Percentiles rank a stretch among this genome's conserved stretches.
Conservation (phyloP, 176 grass and related monocot genomes). For the Leersia perrieri region DNA sequence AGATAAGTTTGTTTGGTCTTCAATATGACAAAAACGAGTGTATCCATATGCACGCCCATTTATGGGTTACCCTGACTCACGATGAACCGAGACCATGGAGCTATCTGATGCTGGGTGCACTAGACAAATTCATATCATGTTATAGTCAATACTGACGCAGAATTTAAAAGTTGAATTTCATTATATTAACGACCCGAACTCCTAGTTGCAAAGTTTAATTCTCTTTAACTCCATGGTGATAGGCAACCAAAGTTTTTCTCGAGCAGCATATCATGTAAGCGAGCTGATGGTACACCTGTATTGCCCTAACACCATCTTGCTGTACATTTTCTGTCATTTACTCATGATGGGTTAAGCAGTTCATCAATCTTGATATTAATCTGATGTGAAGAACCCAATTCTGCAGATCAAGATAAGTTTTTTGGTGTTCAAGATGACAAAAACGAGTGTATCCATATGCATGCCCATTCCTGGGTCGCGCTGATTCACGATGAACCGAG, state of each 20-base stretch:
- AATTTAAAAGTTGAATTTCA: no score
- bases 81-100: constrained; percentile 39
- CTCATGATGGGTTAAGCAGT: neutral
- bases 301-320: neutral
- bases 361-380: neutral
- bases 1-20: neutral
- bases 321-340: neutral
- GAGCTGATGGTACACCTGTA: constrained; percentile 15
- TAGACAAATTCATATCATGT: no score
- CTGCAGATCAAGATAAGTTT: neutral
- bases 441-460: neutral
- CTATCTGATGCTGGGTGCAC: neutral
- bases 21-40: neutral
- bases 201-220: no score
- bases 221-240: no score
- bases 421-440: neutral
- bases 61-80: constrained; percentile 1
- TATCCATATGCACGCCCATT: neutral
- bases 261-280: neutral
- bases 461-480: neutral
- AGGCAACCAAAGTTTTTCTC: neutral
- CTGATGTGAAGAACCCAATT: neutral
- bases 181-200: no score
- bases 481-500: constrained; percentile 42
- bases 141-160: no score